These are phyloP conservation scores for Cornus controversa DNA, from an alignment of 148 eudicot species.

Conservation along the genomic window DNA sequence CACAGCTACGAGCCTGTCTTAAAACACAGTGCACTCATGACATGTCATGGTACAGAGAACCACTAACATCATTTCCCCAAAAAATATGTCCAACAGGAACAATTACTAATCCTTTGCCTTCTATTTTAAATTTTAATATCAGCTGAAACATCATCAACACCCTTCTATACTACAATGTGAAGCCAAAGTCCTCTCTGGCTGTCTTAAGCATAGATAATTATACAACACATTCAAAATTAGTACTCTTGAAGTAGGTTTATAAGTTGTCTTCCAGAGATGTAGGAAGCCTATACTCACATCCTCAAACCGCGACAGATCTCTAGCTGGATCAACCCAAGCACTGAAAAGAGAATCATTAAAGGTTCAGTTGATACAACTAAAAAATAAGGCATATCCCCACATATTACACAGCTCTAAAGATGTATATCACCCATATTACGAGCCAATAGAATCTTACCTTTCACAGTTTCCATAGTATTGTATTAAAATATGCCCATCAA, in stretches of 20 bases:
- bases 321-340: conserved; percentile 30
- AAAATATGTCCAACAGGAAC: not conserved
- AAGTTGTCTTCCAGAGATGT: not conserved
- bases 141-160: not conserved
- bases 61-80: not conserved
- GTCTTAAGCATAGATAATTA: not conserved
- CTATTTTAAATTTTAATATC: not conserved
- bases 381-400: not conserved
- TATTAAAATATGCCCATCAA: conserved; percentile 11
- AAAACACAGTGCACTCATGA: not conserved
- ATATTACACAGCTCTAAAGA: not conserved
- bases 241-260: not conserved
- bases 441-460: conserved; percentile 3
- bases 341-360: conserved; percentile 12
- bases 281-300: conserved; percentile 14
- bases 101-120: not conserved
- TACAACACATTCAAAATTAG: not conserved
- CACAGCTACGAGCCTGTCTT: not conserved
- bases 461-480: conserved; percentile 14
- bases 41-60: not conserved
- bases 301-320: conserved; percentile 19
- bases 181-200: not conserved
- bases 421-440: not conserved
- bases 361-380: not conserved
- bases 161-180: not conserved